Conservation (phyloP, 2,329 filamentous ascomycete genomes). For the Cladosporium sp. region DNA sequence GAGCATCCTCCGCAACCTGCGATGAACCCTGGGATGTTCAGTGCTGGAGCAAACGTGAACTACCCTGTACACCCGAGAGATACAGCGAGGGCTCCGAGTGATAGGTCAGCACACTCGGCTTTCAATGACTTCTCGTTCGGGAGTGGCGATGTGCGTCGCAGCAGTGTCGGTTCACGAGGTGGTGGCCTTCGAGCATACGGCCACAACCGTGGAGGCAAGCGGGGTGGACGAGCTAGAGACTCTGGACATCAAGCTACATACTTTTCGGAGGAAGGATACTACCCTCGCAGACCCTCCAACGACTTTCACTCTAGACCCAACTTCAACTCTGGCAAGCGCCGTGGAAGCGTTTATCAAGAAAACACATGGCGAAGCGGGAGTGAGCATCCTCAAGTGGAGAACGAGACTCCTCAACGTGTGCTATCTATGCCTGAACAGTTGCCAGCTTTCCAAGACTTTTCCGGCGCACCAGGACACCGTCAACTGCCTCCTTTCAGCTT, state of each 20-base stretch:
- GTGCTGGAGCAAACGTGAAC: background rate
- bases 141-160: background rate
- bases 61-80: background rate
- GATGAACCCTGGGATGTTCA: background rate
- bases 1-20: background rate
- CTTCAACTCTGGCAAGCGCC: background rate
- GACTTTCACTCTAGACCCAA: background rate
- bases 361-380: constrained; percentile 9
- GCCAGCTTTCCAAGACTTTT: background rate
- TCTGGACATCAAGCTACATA: background rate
- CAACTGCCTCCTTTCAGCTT: background rate
- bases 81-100: background rate
- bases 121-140: background rate
- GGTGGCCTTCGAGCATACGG: background rate
- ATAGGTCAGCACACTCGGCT: background rate
- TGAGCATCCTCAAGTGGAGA: constrained; percentile 8
- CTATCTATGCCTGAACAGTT: constrained; percentile 10
- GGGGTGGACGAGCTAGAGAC: background rate
- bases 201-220: background rate
- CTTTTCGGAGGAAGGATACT: background rate
- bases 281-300: background rate
- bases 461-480: background rate
- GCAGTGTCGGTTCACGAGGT: background rate
- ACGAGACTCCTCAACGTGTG: constrained; percentile 1
- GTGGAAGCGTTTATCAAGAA: background rate